Evolutionary conservation across 345 rosid species (phyloP).

Genomic region (Dipteronia sinensis): DNA sequence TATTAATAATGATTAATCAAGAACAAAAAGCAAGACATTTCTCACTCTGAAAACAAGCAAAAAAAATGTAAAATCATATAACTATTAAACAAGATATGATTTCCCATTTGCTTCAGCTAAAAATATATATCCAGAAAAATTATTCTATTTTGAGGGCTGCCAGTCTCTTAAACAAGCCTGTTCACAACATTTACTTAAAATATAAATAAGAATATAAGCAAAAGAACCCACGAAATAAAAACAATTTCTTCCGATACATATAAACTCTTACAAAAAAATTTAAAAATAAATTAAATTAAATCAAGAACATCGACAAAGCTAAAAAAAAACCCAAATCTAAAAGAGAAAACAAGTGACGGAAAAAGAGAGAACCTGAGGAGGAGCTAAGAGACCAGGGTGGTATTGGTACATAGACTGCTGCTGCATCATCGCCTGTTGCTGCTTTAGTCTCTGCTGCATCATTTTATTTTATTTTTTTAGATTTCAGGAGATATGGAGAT

Average conservation of each 20-base stretch:
- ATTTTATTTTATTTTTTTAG: background rate
- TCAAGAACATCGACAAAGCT: background rate
- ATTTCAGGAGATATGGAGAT: constrained; percentile 6
- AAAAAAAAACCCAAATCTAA: background rate
- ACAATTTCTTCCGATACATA: background rate
- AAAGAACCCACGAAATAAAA: background rate
- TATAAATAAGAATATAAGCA: no score
- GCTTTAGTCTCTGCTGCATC: constrained; percentile 64
- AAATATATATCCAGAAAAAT: no score
- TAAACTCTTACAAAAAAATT: background rate
- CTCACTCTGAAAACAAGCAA: no score
- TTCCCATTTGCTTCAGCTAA: no score
- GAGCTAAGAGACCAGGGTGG: constrained; percentile 52
- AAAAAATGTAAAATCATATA: no score
- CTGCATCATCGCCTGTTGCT: constrained; percentile 65
- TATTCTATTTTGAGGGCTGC: no score
- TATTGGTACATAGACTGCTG: constrained; percentile 49
- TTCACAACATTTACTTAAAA: no score
- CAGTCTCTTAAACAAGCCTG: no score
- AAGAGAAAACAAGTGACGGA: background rate
- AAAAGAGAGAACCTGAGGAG: constrained; percentile 50
- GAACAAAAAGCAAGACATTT: background rate
- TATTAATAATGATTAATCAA: no score
- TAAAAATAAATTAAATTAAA: no score
- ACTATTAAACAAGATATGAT: no score